Evolutionary conservation across 305 asterid species (phyloP).

Genomic region (Fraxinus greggii): DNA sequence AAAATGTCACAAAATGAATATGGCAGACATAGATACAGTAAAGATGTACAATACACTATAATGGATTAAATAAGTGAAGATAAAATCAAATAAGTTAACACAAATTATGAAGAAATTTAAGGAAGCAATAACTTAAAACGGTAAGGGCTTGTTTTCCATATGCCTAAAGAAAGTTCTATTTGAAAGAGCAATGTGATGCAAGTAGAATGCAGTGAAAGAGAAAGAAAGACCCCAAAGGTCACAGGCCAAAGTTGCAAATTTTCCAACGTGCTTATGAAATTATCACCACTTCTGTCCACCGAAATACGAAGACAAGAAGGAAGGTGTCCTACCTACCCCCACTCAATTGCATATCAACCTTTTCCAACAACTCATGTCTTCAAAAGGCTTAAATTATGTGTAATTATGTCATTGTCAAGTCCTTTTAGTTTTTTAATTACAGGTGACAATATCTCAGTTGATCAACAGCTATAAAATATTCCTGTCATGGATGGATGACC

Average conservation of each 20-base stretch:
- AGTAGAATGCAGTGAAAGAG: neutral
- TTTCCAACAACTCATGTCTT: neutral
- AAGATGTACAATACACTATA: neutral
- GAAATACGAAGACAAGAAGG: neutral
- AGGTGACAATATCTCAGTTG: neutral
- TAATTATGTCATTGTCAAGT: slow-evolving; percentile 1
- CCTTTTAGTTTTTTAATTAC: neutral
- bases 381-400: neutral
- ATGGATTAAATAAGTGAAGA: neutral
- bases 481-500: slow-evolving; percentile 3
- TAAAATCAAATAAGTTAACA: neutral
- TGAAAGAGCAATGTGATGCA: neutral
- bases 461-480: neutral
- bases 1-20: neutral
- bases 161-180: neutral
- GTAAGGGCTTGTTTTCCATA: neutral
- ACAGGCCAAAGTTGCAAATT: neutral
- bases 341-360: neutral
- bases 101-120: neutral
- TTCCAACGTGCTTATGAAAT: neutral
- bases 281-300: neutral
- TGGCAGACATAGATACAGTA: neutral
- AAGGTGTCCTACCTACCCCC: neutral
- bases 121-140: neutral
- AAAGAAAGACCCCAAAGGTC: neutral